A percentile compares a stretch with the other conserved stretches of the same genome.
These are phyloP conservation scores for Fusarium fracticaudum DNA, from an alignment of 2,329 filamentous ascomycete species.

Conservation along the genomic window DNA sequence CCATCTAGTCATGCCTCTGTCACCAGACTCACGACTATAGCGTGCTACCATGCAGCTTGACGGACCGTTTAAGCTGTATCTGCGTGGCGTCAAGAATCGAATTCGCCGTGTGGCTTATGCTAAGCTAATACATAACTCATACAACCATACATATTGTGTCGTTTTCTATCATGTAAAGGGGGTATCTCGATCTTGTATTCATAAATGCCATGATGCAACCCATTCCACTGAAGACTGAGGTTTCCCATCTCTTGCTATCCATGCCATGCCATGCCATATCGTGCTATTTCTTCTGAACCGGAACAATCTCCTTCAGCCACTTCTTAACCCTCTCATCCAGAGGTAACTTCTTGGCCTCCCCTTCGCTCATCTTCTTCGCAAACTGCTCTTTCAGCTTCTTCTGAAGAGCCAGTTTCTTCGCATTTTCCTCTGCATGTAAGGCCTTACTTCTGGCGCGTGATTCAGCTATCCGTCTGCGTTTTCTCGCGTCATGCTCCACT, in stretches of 20 bases:
- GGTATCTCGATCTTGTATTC: constrained; percentile 36
- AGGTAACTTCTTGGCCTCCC: constrained; percentile 32
- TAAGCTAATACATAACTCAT: neutral
- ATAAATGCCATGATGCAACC: constrained; percentile 19
- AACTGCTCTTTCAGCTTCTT: constrained; percentile 26
- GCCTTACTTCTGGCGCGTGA: neutral
- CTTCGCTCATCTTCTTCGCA: constrained; percentile 36
- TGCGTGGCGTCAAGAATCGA: neutral
- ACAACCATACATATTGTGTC: neutral
- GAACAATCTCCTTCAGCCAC: constrained; percentile 37
- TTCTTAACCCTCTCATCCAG: constrained; percentile 35
- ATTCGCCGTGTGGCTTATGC: neutral
- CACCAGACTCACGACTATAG: neutral
- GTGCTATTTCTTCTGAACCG: neutral
- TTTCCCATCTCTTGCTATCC: constrained; percentile 8
- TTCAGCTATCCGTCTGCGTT: constrained; percentile 1
- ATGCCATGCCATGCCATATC: neutral
- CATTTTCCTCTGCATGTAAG: constrained; percentile 2
- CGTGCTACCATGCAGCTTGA: neutral
- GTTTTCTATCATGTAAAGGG: constrained; percentile 16
- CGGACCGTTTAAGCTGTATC: constrained; percentile 9
- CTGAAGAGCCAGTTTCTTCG: neutral
- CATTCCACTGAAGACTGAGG: neutral
- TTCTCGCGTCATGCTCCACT: neutral
- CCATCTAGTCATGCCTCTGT: constrained; percentile 1